Conservation (phyloP, 2,329 filamentous ascomycete species). For the Alternaria metachromatica region DNA sequence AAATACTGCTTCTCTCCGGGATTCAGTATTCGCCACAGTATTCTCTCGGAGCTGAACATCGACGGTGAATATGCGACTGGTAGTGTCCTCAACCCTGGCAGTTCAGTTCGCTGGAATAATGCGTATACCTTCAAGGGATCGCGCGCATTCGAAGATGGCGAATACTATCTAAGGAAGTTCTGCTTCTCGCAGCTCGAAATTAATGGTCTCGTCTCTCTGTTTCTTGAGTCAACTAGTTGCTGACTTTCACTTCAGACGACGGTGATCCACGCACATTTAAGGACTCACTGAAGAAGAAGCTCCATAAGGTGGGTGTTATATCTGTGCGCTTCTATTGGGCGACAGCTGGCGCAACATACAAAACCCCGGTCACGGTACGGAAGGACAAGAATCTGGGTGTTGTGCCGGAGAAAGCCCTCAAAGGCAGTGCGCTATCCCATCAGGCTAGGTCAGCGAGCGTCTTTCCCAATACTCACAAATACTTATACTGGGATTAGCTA, state of each 20-base stretch:
- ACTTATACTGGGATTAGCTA: neutral
- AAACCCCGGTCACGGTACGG: neutral
- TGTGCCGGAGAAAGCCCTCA: conserved; percentile 32
- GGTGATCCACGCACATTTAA: neutral
- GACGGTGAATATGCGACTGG: neutral
- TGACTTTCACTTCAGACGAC: conserved; percentile 11
- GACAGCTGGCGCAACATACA: neutral
- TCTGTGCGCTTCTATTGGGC: conserved; percentile 13
- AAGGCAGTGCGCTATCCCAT: conserved; percentile 24
- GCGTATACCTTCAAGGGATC: neutral
- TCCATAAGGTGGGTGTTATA: conserved; percentile 24
- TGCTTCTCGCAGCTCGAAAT: conserved; percentile 26
- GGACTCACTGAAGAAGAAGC: conserved; percentile 6
- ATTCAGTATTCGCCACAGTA: neutral
- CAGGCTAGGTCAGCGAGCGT: conserved; percentile 5
- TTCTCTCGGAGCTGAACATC: neutral
- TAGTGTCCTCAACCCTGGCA: neutral
- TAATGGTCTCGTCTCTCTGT: conserved; percentile 2
- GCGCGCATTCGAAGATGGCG: neutral
- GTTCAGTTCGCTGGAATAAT: neutral
- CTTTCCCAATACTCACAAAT: neutral
- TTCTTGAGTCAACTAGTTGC: neutral
- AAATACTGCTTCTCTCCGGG: neutral
- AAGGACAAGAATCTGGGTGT: neutral
- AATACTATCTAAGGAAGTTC: conserved; percentile 21